Base-by-base conservation (phyloP, 768 basidiomycete species). In the Pulveroboletus sp. region DNA sequence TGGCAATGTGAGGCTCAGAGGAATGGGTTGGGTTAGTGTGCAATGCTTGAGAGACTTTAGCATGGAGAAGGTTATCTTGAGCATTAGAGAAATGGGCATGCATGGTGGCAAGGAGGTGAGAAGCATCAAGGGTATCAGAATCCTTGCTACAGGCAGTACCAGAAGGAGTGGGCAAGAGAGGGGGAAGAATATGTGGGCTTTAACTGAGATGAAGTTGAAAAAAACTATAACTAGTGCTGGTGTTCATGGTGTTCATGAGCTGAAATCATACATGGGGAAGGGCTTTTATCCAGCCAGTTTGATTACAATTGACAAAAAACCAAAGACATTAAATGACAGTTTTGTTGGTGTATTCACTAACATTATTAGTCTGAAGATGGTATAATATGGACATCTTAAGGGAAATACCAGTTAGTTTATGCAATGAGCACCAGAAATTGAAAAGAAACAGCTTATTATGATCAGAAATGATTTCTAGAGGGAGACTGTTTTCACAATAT, bases 261-360 rank as follows among this genome's bases (percentile, higher is more conserved):
- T 57, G 49, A 46, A 72, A 74, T 1, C 68, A 45, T 0, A 73
- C 49, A 0, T 42, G 43, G 0, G 69, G 72, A 0, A 74, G 54
- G 0, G 60, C 57, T 0, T 30, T 14, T 0, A 61, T 54, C 73
- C 71, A 76, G 0, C 65, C 68, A 3, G 47, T 15, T 21, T 65
- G 63, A 15, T 59, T 48, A 0, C 33, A n/a, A 0, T 38, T 39
- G 0, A 63, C 40, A 7, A 38, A 42, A 17, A 24, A 51, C 0
- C 40, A 39, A 0, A 63, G 6, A 21, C 2, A 33, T 14, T 63
- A 60, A 3, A 11, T 50, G 6, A 63, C 42, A 0, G 57, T 59
- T 3, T 54, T 51, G 38, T 64, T 63, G 0, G 56, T 50, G 0
- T 44, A 33, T 50, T 70, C 62, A 1, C 56, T 65, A 0, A 53